A percentile compares a stretch with the other conserved stretches of the same genome.
phyloP scores from a whole-genome alignment of 768 basidiomycete genomes.

The Tulasnella sp. region DNA sequence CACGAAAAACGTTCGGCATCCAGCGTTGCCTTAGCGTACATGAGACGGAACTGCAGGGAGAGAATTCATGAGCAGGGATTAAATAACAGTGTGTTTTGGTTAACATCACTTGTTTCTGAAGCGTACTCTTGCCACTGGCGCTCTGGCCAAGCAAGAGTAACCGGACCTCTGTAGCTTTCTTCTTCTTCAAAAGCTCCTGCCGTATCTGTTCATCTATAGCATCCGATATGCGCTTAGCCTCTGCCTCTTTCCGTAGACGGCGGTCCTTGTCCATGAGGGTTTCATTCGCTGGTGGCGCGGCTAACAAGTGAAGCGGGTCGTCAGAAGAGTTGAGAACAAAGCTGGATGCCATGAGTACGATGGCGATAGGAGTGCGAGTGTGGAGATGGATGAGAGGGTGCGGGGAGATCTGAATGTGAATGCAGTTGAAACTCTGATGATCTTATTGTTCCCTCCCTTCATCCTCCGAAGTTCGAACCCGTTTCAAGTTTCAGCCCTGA shows the following conservation, averaged over 20 bases:
- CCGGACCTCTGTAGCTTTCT: conserved; percentile 10
- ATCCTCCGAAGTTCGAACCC: too few relatives aligned
- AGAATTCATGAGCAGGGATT: not conserved
- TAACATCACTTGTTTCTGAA: conserved; percentile 16
- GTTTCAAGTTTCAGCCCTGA: too few relatives aligned
- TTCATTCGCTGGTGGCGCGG: conserved; percentile 12
- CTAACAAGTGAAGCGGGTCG: conserved; percentile 6
- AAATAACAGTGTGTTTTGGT: not conserved
- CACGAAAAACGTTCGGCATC: conserved; percentile 17
- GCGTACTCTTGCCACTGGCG: conserved; percentile 18
- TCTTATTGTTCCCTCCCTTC: too few relatives aligned
- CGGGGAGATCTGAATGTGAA: too few relatives aligned
- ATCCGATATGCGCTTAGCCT: conserved; percentile 15
- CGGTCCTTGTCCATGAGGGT: conserved; percentile 2
- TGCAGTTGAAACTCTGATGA: too few relatives aligned
- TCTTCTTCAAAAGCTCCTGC: conserved; percentile 2
- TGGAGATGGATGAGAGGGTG: not conserved
- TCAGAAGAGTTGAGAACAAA: conserved; percentile 2
- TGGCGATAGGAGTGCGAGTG: not conserved
- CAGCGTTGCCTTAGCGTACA: conserved; percentile 16
- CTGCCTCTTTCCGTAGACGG: conserved; percentile 13
- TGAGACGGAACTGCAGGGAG: conserved; percentile 17
- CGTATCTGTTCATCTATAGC: conserved; percentile 14
- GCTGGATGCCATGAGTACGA: not conserved
- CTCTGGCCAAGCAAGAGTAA: conserved; percentile 16